Evolutionary conservation across 768 basidiomycete species (phyloP).

Genomic region (Hypholoma fasciculare): DNA sequence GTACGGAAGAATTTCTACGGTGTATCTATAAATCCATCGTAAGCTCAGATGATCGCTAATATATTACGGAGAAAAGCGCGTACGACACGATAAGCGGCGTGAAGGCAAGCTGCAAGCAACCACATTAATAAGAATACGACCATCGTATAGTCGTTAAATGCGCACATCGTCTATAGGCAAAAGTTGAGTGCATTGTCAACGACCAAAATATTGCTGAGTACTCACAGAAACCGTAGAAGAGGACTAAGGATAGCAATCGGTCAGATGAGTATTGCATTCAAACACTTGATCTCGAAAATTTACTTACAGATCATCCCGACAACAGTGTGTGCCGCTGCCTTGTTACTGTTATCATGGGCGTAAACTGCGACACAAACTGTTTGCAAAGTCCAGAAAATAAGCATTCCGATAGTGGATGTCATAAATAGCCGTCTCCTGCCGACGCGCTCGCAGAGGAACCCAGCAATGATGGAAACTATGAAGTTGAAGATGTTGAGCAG

Average conservation of each 20-base stretch:
- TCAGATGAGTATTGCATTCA: not conserved
- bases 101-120: conserved; percentile 26
- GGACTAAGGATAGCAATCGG: conserved; percentile 16
- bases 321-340: conserved; percentile 56
- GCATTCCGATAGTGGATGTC: conserved; percentile 49
- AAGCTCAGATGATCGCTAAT: not conserved
- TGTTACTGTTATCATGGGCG: conserved; percentile 36
- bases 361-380: conserved; percentile 46
- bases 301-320: conserved; percentile 43
- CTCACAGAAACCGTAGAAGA: conserved; percentile 35
- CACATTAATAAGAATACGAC: not conserved
- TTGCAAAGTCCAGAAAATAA: conserved; percentile 57
- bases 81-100: conserved; percentile 35
- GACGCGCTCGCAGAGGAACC: conserved; percentile 46
- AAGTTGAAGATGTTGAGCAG: conserved; percentile 58
- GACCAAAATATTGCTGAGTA: not conserved
- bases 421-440: conserved; percentile 54
- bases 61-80: conserved; percentile 1
- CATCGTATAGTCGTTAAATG: not conserved
- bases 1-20: conserved; percentile 31
- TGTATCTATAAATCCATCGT: conserved; percentile 21
- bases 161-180: conserved; percentile 24
- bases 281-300: not conserved
- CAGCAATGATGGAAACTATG: conserved; percentile 48
- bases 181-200: not conserved